Base-by-base conservation (phyloP, 805 yeast genomes). In the Candida maris region DNA sequence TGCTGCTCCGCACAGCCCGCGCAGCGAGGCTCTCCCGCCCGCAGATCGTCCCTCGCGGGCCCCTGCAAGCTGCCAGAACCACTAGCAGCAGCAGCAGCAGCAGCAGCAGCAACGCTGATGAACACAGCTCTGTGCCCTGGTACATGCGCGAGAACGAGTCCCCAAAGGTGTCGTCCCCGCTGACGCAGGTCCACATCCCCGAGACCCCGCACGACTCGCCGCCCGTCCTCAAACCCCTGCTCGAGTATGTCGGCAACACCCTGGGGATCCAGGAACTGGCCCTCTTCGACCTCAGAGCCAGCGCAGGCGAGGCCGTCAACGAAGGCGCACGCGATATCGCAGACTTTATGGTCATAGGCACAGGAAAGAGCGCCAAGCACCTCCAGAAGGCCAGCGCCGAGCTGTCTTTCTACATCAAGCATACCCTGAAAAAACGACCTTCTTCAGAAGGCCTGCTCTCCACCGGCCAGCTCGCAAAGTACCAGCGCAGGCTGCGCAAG, bases 301-400 rank as follows among this genome's bases (percentile, higher is more conserved):
- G 60, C 5, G 56, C 61, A 7, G 59, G 51, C 2, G 35, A 29
- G 4, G 34, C 42, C 14, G 41, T 41, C 19, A 50, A 46, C 30
- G 61, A 54, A 31, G 61, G 64, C 16, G 60, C 61, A 9, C 40
- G 63, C 48, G 43, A 51, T 64, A 13, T 67, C 16, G 64, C 71
- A 7, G 67, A 71, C 37, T 69, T 73, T 38, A 72, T 79, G 70
- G 62, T 91, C 4, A 62, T 91, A 1, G 74, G 81, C 14, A 75
- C 93, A 0, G 96, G 95, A 4, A 82, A 80, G 56, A 77, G 89
- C 20, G 74, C 77, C 25, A 79, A 75, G 43, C 97, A 89, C 61
- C 62, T 87, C 16, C 78, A 73, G 45, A 81, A 79, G 43, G 87
- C 94, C 2, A 76, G 84, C 2, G 62, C 64, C 12, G 80, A 77